Conservation (phyloP, 805 yeast species). For the Pichia sporocuriosa region DNA sequence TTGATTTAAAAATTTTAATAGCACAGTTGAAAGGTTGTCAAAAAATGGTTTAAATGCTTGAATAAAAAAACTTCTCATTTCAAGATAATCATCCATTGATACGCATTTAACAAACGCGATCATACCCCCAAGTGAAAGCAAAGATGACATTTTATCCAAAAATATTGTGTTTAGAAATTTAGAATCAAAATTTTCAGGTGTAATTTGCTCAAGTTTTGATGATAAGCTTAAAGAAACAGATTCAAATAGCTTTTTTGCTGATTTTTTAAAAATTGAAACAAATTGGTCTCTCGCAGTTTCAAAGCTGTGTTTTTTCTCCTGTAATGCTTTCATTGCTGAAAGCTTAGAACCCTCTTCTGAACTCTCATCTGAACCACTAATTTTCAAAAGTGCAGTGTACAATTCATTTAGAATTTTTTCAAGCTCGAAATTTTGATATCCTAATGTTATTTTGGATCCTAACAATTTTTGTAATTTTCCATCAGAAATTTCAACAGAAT, state of each 20-base stretch:
- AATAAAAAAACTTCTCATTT: conserved; percentile 35
- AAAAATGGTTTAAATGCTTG: conserved; percentile 26
- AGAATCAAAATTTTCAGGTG: conserved; percentile 9
- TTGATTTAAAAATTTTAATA: conserved; percentile 16
- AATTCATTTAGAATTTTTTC: conserved; percentile 54
- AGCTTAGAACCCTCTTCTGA: conserved; percentile 37
- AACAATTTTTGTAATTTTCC: conserved; percentile 43
- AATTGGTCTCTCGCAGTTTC: conserved; percentile 50
- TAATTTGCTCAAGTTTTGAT: conserved; percentile 23
- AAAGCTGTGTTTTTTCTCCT: conserved; percentile 55
- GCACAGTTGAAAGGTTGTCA: conserved; percentile 20
- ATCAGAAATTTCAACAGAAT: conserved; percentile 62
- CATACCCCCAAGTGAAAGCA: conserved; percentile 42
- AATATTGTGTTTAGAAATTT: conserved; percentile 13
- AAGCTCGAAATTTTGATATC: conserved; percentile 34
- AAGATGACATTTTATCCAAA: conserved; percentile 29
- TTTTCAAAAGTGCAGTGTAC: conserved; percentile 58
- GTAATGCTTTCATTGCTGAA: conserved; percentile 64
- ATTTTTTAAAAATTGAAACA: conserved; percentile 36
- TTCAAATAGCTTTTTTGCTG: conserved; percentile 19
- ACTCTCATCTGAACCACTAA: conserved; percentile 35
- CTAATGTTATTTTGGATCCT: conserved; percentile 42
- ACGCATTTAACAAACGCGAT: conserved; percentile 54
- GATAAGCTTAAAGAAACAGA: conserved; percentile 25
- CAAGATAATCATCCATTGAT: conserved; percentile 40